Conservation (phyloP, 2,329 filamentous ascomycete species). For the Fusarium setosum region DNA sequence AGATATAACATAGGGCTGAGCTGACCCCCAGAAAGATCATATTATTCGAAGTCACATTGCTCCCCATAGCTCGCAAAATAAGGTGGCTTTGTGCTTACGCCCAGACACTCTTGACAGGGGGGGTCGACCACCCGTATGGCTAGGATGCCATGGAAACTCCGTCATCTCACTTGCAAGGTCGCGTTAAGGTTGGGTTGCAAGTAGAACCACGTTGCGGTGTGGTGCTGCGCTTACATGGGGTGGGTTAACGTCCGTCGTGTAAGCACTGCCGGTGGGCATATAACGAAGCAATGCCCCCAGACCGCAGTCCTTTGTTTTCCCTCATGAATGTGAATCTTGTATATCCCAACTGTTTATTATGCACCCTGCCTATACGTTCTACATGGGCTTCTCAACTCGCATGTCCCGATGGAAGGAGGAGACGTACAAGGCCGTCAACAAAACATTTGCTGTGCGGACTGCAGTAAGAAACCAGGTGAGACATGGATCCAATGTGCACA, state of each 20-base stretch:
- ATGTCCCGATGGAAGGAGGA: slow-evolving; percentile 10
- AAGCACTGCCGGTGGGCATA: not conserved
- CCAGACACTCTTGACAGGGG: not conserved
- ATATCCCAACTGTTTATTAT: not conserved
- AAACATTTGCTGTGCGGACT: not conserved
- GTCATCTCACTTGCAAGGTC: too few relatives aligned
- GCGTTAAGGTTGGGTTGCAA: not conserved
- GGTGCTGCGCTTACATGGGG: too few relatives aligned
- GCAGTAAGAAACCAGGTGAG: not conserved
- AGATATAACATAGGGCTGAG: too few relatives aligned
- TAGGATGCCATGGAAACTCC: not conserved
- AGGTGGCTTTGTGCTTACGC: not conserved
- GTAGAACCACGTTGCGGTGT: too few relatives aligned
- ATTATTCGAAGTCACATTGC: too few relatives aligned
- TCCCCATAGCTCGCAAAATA: too few relatives aligned
- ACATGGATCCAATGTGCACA: not conserved
- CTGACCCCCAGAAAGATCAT: too few relatives aligned
- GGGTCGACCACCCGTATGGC: not conserved
- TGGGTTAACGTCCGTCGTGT: too few relatives aligned
- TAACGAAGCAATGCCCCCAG: not conserved
- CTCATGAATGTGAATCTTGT: too few relatives aligned
- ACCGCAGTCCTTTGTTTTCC: too few relatives aligned
- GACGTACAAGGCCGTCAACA: not conserved
- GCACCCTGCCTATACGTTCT: slow-evolving; percentile 29
- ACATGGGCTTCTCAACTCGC: slow-evolving; percentile 11